Evolutionary conservation across 768 basidiomycete species (phyloP), one percentile per base, ranked within the genome.

Genomic region (Asterophora parasitica): DNA sequence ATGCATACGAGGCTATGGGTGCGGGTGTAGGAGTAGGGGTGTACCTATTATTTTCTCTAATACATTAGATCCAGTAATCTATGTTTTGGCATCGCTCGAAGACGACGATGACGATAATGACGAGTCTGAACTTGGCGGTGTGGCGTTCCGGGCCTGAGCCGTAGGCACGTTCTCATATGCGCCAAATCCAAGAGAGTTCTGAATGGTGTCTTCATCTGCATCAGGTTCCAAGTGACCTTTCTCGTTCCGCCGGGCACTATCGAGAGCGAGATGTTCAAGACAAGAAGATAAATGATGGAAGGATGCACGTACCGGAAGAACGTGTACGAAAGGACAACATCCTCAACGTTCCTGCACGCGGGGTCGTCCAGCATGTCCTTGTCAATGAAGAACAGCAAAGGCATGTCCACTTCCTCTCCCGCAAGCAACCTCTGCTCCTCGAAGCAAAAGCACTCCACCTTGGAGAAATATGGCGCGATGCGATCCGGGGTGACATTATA

Each of bases 401-500:
- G 96, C 79, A 99, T 91, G 66, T 99, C 96, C 28, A 99, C 88
- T 67, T 97, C 93, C 69, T 99, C 96, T 23, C 87, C 85, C 0
- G 94, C 93, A 19, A 96, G 73, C 8, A 99, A 79, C 58, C 85
- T 88, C 67, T 99, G 96, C 63, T 99, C 96, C 65, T 99, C 96
- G 57, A 99, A 99, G 67, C 96, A 99, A 73, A 99, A 99, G 57
- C 96, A 99, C 65, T 99, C 96, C 10, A 99, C 92, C 71, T 99
- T 99, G 42, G 94, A 92, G 62, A 99, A 99, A 66, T 98, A 98
- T 0, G 95, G 93, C 7, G 96, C 96, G 56, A 98, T 79, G 95
- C 94, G 79, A 62, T 92, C 90, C n/a, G 96, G 96, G 0, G 94
- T 95, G 52, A 97, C 95, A 66, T 98, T 99, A 64, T 99, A 99